phyloP scores from a whole-genome alignment of 768 basidiomycete species.

The Termitomyces bulborhizus region DNA sequence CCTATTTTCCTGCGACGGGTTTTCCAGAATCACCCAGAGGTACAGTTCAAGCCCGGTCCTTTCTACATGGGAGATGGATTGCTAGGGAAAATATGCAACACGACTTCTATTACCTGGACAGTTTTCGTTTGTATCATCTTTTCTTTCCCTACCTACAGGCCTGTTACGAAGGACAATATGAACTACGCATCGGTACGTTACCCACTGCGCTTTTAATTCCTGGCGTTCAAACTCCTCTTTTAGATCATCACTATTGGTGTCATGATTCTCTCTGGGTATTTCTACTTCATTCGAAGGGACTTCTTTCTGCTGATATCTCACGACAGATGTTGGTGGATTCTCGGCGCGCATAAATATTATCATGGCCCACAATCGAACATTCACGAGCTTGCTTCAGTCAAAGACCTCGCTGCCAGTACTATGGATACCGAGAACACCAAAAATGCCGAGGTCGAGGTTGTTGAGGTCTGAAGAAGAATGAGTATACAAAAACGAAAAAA shows the following conservation, averaged over 20 bases:
- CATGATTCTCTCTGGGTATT: slow-evolving; percentile 46
- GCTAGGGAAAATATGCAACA: slow-evolving; percentile 56
- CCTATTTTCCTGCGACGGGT: slow-evolving; percentile 72
- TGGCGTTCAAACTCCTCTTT: background rate
- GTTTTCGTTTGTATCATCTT: slow-evolving; percentile 66
- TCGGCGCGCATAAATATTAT: slow-evolving; percentile 49
- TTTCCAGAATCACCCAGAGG: slow-evolving; percentile 70
- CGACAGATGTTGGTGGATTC: slow-evolving; percentile 43
- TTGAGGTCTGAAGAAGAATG: background rate
- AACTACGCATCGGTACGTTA: slow-evolving; percentile 69
- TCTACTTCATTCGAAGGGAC: background rate
- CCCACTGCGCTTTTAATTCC: background rate
- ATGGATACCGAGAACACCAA: background rate
- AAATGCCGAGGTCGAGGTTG: background rate
- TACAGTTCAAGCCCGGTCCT: slow-evolving; percentile 79
- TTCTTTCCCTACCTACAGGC: slow-evolving; percentile 61
- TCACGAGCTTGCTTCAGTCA: slow-evolving; percentile 15
- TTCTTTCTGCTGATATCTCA: background rate
- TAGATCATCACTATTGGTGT: slow-evolving; percentile 48
- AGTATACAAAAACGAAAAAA: background rate
- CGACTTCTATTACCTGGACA: slow-evolving; percentile 65
- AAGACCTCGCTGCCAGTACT: background rate
- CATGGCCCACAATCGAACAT: slow-evolving; percentile 54
- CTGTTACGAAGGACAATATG: slow-evolving; percentile 70
- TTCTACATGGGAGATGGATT: slow-evolving; percentile 76